These are phyloP conservation scores for Capsaspora owczarzaki DNA, from an alignment of 78 protist genomes.

Conservation along the genomic window DNA sequence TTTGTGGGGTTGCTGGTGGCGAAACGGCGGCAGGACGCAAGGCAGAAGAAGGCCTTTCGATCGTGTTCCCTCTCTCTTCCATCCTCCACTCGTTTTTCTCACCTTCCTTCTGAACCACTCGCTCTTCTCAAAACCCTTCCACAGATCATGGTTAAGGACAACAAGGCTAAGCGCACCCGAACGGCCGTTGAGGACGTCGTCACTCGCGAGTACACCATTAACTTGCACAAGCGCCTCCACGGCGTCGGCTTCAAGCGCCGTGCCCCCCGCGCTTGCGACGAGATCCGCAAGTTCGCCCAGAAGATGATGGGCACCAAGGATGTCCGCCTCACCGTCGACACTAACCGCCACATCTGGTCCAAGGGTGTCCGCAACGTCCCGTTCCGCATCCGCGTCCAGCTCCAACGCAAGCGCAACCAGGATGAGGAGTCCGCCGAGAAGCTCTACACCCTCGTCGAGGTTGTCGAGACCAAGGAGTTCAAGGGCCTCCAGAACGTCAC, in stretches of 20 bases:
- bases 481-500: no score
- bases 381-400: conserved; percentile 79
- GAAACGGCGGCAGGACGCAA: no score
- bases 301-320: conserved; percentile 80
- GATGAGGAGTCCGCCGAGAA: conserved; percentile 83
- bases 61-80: no score
- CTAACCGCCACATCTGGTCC: conserved; percentile 80
- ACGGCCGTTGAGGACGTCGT: conserved; percentile 27
- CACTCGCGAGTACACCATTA: conserved; percentile 79
- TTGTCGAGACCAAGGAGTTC: conserved; percentile 60
- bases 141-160: not conserved
- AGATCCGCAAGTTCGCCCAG: conserved; percentile 64
- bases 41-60: no score
- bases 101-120: no score
- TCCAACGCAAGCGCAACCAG: conserved; percentile 79
- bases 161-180: not conserved
- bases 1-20: no score
- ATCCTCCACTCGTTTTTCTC: no score
- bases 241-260: conserved; percentile 79
- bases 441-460: conserved; percentile 74
- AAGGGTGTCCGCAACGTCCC: conserved; percentile 79
- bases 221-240: conserved; percentile 73
- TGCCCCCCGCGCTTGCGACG: conserved; percentile 84
- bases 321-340: conserved; percentile 72
- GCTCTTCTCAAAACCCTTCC: no score